A percentile compares a stretch with the other conserved stretches of the same genome.
These are phyloP conservation scores for Solanum corneliomulleri DNA, from an alignment of 257 asterid species.

Conservation along the genomic window DNA sequence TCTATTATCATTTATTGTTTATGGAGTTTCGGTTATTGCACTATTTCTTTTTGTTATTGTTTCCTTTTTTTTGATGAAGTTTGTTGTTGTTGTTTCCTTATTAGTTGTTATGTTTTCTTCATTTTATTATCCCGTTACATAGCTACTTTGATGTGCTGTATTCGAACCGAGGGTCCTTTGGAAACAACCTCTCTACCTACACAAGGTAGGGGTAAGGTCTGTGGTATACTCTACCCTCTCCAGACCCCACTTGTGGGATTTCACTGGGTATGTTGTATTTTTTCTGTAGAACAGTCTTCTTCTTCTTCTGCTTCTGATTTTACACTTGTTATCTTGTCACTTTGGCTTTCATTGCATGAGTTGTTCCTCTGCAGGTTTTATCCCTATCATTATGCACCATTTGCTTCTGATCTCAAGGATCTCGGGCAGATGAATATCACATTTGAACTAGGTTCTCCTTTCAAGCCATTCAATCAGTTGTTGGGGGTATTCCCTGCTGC, in stretches of 20 bases:
- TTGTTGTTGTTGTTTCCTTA: background rate
- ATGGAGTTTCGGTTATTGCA: background rate
- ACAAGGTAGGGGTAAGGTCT: background rate
- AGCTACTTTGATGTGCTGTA: background rate
- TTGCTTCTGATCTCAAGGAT: slow-evolving; percentile 54
- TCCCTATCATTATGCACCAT: slow-evolving; percentile 45
- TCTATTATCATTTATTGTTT: background rate
- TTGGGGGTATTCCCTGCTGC: slow-evolving; percentile 58
- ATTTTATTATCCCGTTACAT: background rate
- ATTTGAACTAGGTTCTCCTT: slow-evolving; percentile 39
- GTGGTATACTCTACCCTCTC: background rate
- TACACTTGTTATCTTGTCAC: background rate
- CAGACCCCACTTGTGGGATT: background rate
- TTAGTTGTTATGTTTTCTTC: background rate
- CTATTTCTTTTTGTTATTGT: background rate
- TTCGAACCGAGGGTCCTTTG: background rate
- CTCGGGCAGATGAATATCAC: slow-evolving; percentile 24
- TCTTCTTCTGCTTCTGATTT: background rate
- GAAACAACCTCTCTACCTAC: background rate
- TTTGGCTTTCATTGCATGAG: background rate
- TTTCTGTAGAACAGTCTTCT: background rate
- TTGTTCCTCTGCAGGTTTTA: slow-evolving; percentile 28
- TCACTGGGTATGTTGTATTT: background rate
- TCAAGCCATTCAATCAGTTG: slow-evolving; percentile 54
- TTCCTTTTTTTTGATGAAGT: background rate